Conservation (phyloP, 2,329 filamentous ascomycete genomes). For the Periconia macrospinosa region DNA sequence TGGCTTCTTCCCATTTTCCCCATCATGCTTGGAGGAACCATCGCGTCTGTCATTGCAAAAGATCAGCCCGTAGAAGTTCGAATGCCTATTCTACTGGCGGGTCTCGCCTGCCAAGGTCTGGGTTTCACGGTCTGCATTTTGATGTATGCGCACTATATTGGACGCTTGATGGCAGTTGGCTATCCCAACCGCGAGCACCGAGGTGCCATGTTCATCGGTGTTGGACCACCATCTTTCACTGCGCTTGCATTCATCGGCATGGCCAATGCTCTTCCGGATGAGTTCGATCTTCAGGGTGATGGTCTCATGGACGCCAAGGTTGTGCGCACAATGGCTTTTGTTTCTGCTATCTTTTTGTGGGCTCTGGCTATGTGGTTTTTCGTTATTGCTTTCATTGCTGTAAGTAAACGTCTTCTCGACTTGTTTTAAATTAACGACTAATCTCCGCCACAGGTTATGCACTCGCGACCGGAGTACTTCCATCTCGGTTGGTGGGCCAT, state of each 20-base stretch:
- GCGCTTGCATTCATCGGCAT: constrained; percentile 71
- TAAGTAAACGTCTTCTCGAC: constrained; percentile 20
- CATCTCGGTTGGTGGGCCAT: constrained; percentile 66
- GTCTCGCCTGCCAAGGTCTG: constrained; percentile 69
- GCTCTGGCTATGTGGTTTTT: constrained; percentile 63
- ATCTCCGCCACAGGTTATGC: constrained; percentile 27
- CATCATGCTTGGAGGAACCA: constrained; percentile 72
- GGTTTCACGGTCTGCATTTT: constrained; percentile 69
- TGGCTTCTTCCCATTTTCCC: constrained; percentile 77
- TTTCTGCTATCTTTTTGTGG: constrained; percentile 64
- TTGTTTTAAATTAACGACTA: constrained; percentile 1
- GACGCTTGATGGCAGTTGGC: constrained; percentile 68
- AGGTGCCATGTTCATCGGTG: constrained; percentile 73
- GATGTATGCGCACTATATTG: constrained; percentile 75
- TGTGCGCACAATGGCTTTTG: constrained; percentile 51
- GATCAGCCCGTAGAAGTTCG: constrained; percentile 61
- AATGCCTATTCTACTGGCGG: constrained; percentile 66
- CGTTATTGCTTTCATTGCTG: constrained; percentile 44
- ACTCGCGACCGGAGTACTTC: constrained; percentile 54
- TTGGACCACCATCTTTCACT: constrained; percentile 74
- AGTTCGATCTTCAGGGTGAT: constrained; percentile 53
- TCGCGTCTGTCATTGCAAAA: constrained; percentile 66
- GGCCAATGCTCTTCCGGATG: constrained; percentile 55
- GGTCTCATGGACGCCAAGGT: constrained; percentile 48
- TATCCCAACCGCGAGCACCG: constrained; percentile 66